Percentiles rank a stretch among this genome's conserved stretches.
These are phyloP conservation scores for Suillus hirtellus DNA, from an alignment of 768 basidiomycete species.

Conservation along the genomic window DNA sequence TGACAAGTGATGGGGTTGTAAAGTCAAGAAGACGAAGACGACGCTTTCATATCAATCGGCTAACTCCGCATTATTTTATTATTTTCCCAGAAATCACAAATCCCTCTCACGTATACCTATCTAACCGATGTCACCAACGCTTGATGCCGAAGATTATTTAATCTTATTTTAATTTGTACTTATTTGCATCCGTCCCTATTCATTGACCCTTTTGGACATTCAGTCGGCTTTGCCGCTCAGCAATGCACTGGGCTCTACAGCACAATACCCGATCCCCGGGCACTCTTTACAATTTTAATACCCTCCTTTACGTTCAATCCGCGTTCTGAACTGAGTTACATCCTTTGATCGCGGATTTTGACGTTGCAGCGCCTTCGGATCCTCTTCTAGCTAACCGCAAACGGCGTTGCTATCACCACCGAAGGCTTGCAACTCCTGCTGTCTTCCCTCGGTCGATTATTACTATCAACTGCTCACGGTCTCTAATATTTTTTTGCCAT, in stretches of 20 bases:
- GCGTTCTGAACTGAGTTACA: neutral
- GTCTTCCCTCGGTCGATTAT: neutral
- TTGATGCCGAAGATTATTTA: constrained; percentile 6
- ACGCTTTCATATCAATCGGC: constrained; percentile 31
- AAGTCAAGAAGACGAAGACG: constrained; percentile 19
- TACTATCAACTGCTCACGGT: no score
- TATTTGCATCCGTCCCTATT: constrained; percentile 1
- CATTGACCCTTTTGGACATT: neutral
- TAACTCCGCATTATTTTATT: constrained; percentile 21
- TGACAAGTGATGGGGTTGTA: constrained; percentile 10
- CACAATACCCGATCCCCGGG: neutral
- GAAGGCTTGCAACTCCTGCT: neutral
- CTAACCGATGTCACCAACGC: constrained; percentile 29
- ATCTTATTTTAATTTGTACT: neutral
- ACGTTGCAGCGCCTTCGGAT: constrained; percentile 4
- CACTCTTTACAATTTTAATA: neutral
- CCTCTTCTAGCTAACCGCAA: constrained; percentile 7
- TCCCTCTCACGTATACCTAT: constrained; percentile 19
- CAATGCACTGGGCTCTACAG: neutral
- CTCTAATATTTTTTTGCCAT: neutral
- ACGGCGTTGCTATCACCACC: constrained; percentile 17
- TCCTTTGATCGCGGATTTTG: constrained; percentile 5
- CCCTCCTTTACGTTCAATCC: neutral
- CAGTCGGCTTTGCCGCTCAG: neutral
- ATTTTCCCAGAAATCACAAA: constrained; percentile 12